Base-by-base conservation (phyloP, 225 moss, liverwort and hornwort genomes). In the Lunularia cruciata region DNA sequence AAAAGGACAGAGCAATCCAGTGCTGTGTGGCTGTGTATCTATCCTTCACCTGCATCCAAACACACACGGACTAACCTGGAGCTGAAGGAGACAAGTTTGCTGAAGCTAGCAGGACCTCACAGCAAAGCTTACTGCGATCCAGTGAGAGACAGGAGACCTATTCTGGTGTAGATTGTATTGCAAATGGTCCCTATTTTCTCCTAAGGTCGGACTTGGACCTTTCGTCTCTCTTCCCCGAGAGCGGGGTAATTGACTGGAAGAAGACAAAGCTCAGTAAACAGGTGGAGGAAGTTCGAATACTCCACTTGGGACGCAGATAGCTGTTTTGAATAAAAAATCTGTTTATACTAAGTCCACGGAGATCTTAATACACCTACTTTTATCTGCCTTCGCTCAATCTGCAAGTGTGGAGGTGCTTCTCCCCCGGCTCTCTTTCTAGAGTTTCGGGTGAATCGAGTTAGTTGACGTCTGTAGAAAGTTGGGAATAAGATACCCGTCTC, bases 81-180 rank as follows among this genome's bases (percentile, higher is more conserved):
- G 22, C 7, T n/a, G 51, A 18, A 51, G n/a, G 25, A 20, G 51
- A 51, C 51, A 51, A 51, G 22, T 51, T 5, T 9, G 22, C 51
- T 20, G n/a, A 25, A 51, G 20, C 5, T 11, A 49, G 20, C 4
- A 49, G 4, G 4, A 4, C 5, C n/a, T 4, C 10, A n/a, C n/a
- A 4, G 49, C 12, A 15, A 11, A 13, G 4, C 15, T 57, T 33
- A 32, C 57, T 57, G 57, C 57, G 27, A 31, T 31, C 57, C 57
- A 57, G 57, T 57, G 57, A 57, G 57, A 32, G 57, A 57, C 57
- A 57, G 30, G 30, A 14, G 30, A 43, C 43, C 43, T 43, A 43
- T 16, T 43, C 43, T 43, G 16, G 12, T 43, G 12, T 43, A 16
- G 12, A 6, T 16, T 16, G 43, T 16, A 10, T 16, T 43, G 43